Evolutionary conservation across 2,329 filamentous ascomycete species (phyloP).

Genomic region (Fusarium sp.): DNA sequence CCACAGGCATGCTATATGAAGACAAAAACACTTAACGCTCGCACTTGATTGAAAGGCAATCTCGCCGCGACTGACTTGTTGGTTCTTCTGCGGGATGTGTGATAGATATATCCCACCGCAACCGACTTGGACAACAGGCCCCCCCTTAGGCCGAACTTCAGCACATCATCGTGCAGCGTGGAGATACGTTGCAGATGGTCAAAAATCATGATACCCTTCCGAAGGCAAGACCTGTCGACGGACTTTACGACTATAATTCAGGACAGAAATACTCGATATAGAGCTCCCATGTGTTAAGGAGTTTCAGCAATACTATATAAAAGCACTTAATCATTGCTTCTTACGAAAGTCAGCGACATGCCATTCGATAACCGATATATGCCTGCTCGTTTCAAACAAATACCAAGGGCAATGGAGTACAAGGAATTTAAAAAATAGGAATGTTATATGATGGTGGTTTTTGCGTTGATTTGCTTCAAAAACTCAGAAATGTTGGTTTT

Average conservation of each 20-base stretch:
- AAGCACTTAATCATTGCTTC: constrained; percentile 26
- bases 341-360: constrained; percentile 11
- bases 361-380: constrained; percentile 9
- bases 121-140: constrained; percentile 21
- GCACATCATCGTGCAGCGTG: not conserved
- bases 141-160: constrained; percentile 1
- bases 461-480: constrained; percentile 5
- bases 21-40: constrained; percentile 33
- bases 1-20: constrained; percentile 22
- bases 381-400: not conserved
- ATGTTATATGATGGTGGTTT: constrained; percentile 5
- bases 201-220: constrained; percentile 5
- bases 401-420: constrained; percentile 12
- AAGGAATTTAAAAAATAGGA: constrained; percentile 20
- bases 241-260: constrained; percentile 27
- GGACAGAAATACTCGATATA: constrained; percentile 15
- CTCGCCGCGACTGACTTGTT: constrained; percentile 40
- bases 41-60: constrained; percentile 41
- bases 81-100: constrained; percentile 31
- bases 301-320: constrained; percentile 29
- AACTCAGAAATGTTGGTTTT: not conserved
- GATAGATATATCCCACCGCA: constrained; percentile 45
- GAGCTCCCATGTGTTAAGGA: constrained; percentile 14
- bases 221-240: constrained; percentile 21
- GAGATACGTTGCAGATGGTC: not conserved